Conservation (phyloP, 2,329 filamentous ascomycete species). For the Thelonectria olida region DNA sequence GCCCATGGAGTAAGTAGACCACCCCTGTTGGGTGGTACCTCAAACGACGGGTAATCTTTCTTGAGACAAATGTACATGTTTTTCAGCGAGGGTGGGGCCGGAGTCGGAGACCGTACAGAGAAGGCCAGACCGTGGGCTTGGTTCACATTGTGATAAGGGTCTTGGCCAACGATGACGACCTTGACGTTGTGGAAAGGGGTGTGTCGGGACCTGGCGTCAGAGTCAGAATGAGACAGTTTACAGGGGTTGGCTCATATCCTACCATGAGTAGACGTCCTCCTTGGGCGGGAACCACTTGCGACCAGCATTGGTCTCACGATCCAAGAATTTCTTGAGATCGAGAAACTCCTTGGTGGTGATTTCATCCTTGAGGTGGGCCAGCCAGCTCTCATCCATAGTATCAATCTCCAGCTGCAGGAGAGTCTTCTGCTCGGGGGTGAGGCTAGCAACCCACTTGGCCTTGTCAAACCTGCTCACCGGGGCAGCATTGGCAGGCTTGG, state of each 20-base stretch:
- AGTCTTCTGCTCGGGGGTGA: constrained; percentile 83
- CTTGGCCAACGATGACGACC: constrained; percentile 92
- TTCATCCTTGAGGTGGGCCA: constrained; percentile 88
- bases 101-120: constrained; percentile 89
- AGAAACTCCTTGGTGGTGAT: constrained; percentile 82
- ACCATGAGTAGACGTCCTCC: constrained; percentile 96
- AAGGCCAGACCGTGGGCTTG: constrained; percentile 98
- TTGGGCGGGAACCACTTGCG: constrained; percentile 88
- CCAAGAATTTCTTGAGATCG: constrained; percentile 86
- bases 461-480: constrained; percentile 78
- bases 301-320: constrained; percentile 76
- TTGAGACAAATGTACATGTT: constrained; percentile 94
- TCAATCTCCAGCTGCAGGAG: constrained; percentile 90
- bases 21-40: constrained; percentile 76
- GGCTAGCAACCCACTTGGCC: constrained; percentile 82
- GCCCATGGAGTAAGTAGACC: constrained; percentile 94
- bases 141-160: constrained; percentile 95
- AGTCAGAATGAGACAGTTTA: constrained; percentile 23
- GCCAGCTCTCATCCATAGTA: constrained; percentile 90
- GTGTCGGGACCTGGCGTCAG: constrained; percentile 80
- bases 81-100: constrained; percentile 85
- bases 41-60: constrained; percentile 87
- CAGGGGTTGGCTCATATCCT: constrained; percentile 40
- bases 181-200: constrained; percentile 91
- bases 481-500: constrained; percentile 59